Percentiles rank a stretch among this genome's conserved stretches.
Conservation (phyloP, 2,329 filamentous ascomycete species). For the Stagonosporopsis rhizophila region DNA sequence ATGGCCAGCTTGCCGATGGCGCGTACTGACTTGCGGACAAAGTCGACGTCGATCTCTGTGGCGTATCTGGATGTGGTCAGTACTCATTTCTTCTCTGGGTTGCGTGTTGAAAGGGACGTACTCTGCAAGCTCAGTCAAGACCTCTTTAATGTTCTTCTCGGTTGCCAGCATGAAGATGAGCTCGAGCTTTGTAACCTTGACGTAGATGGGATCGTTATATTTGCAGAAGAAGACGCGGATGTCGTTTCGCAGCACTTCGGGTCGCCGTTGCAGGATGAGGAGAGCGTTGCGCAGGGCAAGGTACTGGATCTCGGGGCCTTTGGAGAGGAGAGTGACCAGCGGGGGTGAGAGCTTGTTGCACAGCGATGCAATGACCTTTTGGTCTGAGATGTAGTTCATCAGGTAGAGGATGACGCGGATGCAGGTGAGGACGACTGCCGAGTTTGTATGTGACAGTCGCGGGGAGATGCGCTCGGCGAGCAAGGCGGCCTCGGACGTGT, state of each 20-base stretch:
- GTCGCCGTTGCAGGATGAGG: constrained; percentile 88
- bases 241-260: constrained; percentile 93
- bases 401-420: constrained; percentile 96
- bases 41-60: constrained; percentile 98
- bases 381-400: constrained; percentile 97
- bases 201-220: constrained; percentile 99
- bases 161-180: constrained; percentile 98
- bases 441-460: constrained; percentile 96
- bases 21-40: constrained; percentile 95
- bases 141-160: constrained; percentile 93
- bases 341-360: constrained; percentile 95
- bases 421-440: constrained; percentile 92
- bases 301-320: constrained; percentile 98
- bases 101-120: constrained; percentile 51
- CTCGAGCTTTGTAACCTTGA: constrained; percentile 98
- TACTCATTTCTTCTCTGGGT: not conserved
- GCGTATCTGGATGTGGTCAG: constrained; percentile 67
- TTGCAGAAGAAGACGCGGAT: constrained; percentile 99
- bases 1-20: constrained; percentile 98
- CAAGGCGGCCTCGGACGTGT: constrained; percentile 83
- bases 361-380: constrained; percentile 84
- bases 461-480: constrained; percentile 93
- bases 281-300: constrained; percentile 91
- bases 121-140: constrained; percentile 91
- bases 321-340: constrained; percentile 90